A percentile compares a stretch with the other conserved stretches of the same genome.
phyloP scores from a whole-genome alignment of 108 stramenopile genomes.

The Pseudonitzschia delicatissima region DNA sequence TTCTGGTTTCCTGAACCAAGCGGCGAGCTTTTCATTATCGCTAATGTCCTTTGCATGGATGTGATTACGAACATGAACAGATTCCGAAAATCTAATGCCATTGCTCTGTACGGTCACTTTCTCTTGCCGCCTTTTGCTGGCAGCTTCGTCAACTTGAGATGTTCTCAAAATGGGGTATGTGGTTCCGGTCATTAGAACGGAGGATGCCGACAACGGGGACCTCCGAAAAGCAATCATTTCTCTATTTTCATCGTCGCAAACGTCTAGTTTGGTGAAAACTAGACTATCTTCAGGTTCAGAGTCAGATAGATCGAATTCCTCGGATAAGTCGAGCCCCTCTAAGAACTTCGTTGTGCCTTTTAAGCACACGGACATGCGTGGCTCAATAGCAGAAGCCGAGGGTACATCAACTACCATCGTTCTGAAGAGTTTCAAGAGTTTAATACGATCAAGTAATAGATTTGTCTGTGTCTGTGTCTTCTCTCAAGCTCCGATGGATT shows the following conservation, averaged over 20 bases:
- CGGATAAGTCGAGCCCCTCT: neutral
- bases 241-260: too few relatives aligned
- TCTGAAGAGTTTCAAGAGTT: too few relatives aligned
- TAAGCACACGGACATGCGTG: neutral
- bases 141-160: neutral
- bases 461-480: too few relatives aligned
- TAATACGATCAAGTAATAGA: too few relatives aligned
- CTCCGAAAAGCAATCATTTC: too few relatives aligned
- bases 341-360: neutral
- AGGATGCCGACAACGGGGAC: neutral
- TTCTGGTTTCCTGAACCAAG: neutral
- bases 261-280: too few relatives aligned
- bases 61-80: constrained; percentile 4
- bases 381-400: neutral
- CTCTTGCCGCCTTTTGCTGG: neutral
- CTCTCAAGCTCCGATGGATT: too few relatives aligned
- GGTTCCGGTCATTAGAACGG: neutral
- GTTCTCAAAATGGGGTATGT: neutral
- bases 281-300: too few relatives aligned
- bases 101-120: too few relatives aligned
- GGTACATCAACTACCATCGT: too few relatives aligned
- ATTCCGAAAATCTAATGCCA: neutral
- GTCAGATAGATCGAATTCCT: too few relatives aligned
- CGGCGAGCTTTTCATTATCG: neutral
- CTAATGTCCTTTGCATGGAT: neutral